A percentile compares a stretch with the other conserved stretches of the same genome.
Conservation (phyloP, 2,329 filamentous ascomycete species). For the Lasiodiplodia citricola region DNA sequence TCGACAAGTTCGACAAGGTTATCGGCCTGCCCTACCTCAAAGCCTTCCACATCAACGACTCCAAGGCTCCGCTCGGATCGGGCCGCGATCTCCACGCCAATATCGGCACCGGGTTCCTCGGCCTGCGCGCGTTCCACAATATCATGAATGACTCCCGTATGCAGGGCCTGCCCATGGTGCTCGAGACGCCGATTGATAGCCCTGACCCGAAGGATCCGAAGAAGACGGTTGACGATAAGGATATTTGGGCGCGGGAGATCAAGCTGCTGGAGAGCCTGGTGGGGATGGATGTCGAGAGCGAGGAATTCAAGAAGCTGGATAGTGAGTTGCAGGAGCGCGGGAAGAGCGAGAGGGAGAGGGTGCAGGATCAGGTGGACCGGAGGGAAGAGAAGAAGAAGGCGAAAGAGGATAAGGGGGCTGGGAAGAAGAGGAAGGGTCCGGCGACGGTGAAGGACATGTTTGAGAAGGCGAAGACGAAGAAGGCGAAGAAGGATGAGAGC, state of each 20-base stretch:
- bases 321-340: slow-evolving; percentile 70
- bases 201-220: slow-evolving; percentile 67
- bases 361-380: slow-evolving; percentile 79
- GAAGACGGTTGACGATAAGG: slow-evolving; percentile 71
- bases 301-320: slow-evolving; percentile 73
- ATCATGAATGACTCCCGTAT: slow-evolving; percentile 83
- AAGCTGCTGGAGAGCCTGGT: slow-evolving; percentile 90
- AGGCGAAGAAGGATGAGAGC: slow-evolving; percentile 36
- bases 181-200: slow-evolving; percentile 92
- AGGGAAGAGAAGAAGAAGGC: slow-evolving; percentile 67
- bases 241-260: slow-evolving; percentile 91
- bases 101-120: slow-evolving; percentile 93
- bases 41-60: slow-evolving; percentile 93
- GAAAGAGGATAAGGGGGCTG: slow-evolving; percentile 48
- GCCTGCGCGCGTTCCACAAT: slow-evolving; percentile 86
- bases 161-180: slow-evolving; percentile 81
- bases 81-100: slow-evolving; percentile 92
- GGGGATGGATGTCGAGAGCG: slow-evolving; percentile 77
- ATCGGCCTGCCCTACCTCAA: slow-evolving; percentile 81
- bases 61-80: slow-evolving; percentile 83
- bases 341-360: slow-evolving; percentile 71
- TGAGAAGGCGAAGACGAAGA: slow-evolving; percentile 44
- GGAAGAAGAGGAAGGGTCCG: slow-evolving; percentile 36
- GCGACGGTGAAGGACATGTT: slow-evolving; percentile 59
- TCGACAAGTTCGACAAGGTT: slow-evolving; percentile 75